These are phyloP conservation scores for Lumnitzera littorea DNA, from an alignment of 345 rosid genomes.

Conservation along the genomic window DNA sequence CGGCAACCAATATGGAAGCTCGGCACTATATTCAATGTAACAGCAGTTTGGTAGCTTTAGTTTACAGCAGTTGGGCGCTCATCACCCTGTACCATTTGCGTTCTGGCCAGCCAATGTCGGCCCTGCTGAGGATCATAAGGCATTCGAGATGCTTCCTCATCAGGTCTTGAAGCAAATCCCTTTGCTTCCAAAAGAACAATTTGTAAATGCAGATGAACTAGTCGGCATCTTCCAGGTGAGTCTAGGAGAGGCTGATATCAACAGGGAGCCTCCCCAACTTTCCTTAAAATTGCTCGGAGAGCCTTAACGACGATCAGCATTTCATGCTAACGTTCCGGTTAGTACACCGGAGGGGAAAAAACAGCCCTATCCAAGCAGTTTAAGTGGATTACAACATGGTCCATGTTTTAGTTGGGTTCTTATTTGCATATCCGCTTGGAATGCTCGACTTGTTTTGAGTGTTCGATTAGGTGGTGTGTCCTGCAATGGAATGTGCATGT, in stretches of 20 bases:
- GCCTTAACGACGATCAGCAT: conserved; percentile 75
- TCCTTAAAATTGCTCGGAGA: conserved; percentile 64
- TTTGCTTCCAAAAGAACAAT: conserved; percentile 47
- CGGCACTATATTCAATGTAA: too few species aligned
- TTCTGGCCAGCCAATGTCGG: conserved; percentile 48
- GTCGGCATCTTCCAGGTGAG: conserved; percentile 78
- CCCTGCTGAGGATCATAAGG: conserved; percentile 23
- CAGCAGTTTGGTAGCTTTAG: too few species aligned
- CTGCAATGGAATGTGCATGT: too few species aligned
- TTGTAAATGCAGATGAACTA: conserved; percentile 64
- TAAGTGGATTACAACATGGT: conserved; percentile 12
- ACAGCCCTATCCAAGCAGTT: conserved; percentile 60
- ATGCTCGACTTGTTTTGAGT: too few species aligned
- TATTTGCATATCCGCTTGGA: too few species aligned
- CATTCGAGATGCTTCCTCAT: conserved; percentile 35
- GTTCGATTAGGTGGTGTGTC: too few species aligned
- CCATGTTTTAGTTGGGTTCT: too few species aligned
- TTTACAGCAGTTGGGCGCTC: too few species aligned
- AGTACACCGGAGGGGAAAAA: conserved; percentile 44
- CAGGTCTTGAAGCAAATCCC: conserved; percentile 77
- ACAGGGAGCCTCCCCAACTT: conserved; percentile 41
- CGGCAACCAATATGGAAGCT: too few species aligned
- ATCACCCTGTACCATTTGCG: conserved; percentile 45
- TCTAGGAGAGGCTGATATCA: conserved; percentile 35
- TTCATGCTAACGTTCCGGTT: conserved; percentile 59